phyloP scores from a whole-genome alignment of 805 yeast genomes.

The Ogataea paraovalis region DNA sequence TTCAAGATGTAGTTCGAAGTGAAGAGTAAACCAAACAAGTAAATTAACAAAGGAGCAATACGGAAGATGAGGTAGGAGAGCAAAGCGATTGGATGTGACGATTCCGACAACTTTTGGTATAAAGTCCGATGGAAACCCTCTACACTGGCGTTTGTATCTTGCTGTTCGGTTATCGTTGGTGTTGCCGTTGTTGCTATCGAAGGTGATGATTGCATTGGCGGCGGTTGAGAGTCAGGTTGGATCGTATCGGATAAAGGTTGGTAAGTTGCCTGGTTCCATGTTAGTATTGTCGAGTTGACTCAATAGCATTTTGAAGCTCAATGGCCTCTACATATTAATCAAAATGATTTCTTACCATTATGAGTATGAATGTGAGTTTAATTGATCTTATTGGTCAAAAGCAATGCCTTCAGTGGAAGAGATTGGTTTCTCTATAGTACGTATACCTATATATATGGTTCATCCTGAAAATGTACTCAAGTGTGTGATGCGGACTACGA shows the following conservation, averaged over 20 bases:
- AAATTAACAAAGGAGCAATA: conserved; percentile 57
- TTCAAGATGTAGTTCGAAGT: conserved; percentile 65
- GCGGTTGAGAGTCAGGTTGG: background rate
- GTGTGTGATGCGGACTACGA: too few relatives aligned
- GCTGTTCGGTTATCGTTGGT: background rate
- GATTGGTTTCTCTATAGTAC: too few relatives aligned
- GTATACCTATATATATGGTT: too few relatives aligned
- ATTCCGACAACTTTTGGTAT: conserved; percentile 51
- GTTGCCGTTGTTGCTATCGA: background rate
- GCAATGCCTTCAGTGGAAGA: too few relatives aligned
- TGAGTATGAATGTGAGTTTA: too few relatives aligned
- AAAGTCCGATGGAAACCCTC: conserved; percentile 25
- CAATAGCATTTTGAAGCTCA: too few relatives aligned
- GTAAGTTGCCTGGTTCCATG: background rate
- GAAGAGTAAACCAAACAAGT: conserved; percentile 67
- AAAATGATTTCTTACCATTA: too few relatives aligned
- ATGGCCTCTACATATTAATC: too few relatives aligned
- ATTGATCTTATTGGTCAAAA: too few relatives aligned
- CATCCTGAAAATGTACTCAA: too few relatives aligned
- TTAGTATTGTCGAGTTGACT: background rate
- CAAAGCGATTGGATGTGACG: conserved; percentile 82
- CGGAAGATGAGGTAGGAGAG: conserved; percentile 61
- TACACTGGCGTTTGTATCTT: conserved; percentile 1
- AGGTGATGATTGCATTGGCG: background rate
- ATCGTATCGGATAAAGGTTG: background rate